These are phyloP conservation scores for Rhododendron ovatum DNA, from an alignment of 148 eudicot species.

Conservation along the genomic window DNA sequence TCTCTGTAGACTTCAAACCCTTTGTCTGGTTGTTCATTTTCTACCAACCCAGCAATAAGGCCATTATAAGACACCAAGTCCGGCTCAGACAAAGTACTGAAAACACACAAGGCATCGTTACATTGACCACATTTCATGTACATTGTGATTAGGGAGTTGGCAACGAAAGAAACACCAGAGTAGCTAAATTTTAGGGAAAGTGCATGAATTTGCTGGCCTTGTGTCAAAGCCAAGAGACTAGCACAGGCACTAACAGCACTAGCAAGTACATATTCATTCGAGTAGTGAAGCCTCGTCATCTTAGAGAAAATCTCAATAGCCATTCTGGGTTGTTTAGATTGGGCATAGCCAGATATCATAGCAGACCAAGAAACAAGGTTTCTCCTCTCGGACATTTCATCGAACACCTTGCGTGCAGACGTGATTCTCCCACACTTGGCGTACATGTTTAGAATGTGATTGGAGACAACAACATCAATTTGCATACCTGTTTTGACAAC, in stretches of 20 bases:
- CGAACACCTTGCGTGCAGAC: slow-evolving; percentile 25
- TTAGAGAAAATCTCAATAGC: slow-evolving; percentile 27
- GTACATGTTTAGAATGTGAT: slow-evolving; percentile 37
- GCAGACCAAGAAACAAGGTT: slow-evolving; percentile 46
- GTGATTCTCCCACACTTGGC: slow-evolving; percentile 30
- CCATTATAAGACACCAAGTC: slow-evolving; percentile 45
- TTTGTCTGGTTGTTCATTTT: slow-evolving; percentile 27
- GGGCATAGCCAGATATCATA: slow-evolving; percentile 51
- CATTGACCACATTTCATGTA: slow-evolving; percentile 46
- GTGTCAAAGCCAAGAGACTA: slow-evolving; percentile 17
- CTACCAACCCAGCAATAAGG: slow-evolving; percentile 50
- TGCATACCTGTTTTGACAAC: slow-evolving; percentile 27
- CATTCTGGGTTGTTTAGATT: slow-evolving; percentile 23
- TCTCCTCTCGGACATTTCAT: slow-evolving; percentile 37
- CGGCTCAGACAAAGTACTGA: slow-evolving; percentile 6
- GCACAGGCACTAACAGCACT: slow-evolving; percentile 57
- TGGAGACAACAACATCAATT: slow-evolving; percentile 16
- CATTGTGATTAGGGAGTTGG: slow-evolving; percentile 46
- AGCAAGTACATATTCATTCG: slow-evolving; percentile 46
- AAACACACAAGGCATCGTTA: slow-evolving; percentile 34
- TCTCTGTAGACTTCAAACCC: slow-evolving; percentile 34
- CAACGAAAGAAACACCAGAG: slow-evolving; percentile 29
- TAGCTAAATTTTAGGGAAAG: slow-evolving; percentile 30
- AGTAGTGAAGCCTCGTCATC: slow-evolving; percentile 17
- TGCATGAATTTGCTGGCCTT: slow-evolving; percentile 45